Base-by-base conservation (phyloP, 2,329 filamentous ascomycete species). In the Fusarium brevicatenulatum region DNA sequence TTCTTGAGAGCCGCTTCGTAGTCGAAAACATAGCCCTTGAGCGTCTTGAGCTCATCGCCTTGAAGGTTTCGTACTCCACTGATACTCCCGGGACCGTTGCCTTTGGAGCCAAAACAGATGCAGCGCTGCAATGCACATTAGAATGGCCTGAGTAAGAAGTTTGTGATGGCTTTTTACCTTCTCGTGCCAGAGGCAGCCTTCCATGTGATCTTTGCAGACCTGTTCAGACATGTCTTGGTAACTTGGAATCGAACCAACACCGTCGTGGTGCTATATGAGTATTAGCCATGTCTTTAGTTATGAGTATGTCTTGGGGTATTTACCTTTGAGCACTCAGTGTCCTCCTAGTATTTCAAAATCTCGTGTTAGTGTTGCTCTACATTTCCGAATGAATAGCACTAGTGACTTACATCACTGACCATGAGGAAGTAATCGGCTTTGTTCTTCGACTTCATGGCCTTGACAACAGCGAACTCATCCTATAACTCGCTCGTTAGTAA, bases 261-360 rank as follows among this genome's bases (percentile, higher is more conserved):
- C 43, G 11, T 19, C 4, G 7, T 44, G 43, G 12, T 44, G 23
- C 43, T 25, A 9, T 6, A 5, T 4, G 11, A 19, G 19, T 13
- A 15, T 44, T 11, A 44, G 43, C 1, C 0, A 25, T 25, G 3
- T 12, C 16, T 25, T 0, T 0, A 6, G n/a, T 12, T 19, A 19
- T 4, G 7, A 13, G 1, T 4, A 19, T 6, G 3, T 5, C 7
- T 19, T 8, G 25, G 11, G 3, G 12, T 44, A 12, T 0, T 44
- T 13, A 25, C 43, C 43, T 25, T 44, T 9, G 43, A 19, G 25
- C 23, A 44, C 23, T 44, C 16, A 9, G 43, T 44, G 11, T 44
- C 43, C 19, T 44, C 43, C 43, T 44, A n/a, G 1, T 9, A 13
- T 0, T 12, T 18, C 4, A 4, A n/a, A 6, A 2, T 42, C 2